A percentile compares a stretch with the other conserved stretches of the same genome.
These are phyloP conservation scores for Cornus florida DNA, from an alignment of 148 eudicot genomes.

Conservation along the genomic window DNA sequence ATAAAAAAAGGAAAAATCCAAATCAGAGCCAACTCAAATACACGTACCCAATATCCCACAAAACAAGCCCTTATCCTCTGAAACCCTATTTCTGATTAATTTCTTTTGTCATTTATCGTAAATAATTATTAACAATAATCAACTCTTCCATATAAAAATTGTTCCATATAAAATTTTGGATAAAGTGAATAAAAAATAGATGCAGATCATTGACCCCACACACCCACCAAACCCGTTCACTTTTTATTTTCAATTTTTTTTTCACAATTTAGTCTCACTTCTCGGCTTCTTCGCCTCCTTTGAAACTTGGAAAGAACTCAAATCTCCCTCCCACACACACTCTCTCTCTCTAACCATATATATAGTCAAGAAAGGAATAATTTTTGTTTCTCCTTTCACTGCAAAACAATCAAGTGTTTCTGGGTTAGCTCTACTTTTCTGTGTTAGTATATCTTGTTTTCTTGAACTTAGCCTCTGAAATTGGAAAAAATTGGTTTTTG, in stretches of 20 bases:
- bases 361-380: neutral
- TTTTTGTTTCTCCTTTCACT: neutral
- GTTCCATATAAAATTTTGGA: conserved; percentile 1
- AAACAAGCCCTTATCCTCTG: conserved; percentile 3
- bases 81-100: neutral
- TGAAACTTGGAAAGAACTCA: neutral
- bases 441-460: neutral
- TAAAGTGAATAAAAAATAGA: neutral
- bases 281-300: conserved; percentile 1
- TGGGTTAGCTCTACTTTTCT: neutral
- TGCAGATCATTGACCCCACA: conserved; percentile 5
- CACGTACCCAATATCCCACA: neutral
- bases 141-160: neutral
- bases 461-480: neutral
- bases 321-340: neutral
- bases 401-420: neutral
- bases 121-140: neutral
- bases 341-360: neutral
- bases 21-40: neutral
- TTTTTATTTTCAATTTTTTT: neutral
- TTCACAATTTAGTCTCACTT: neutral
- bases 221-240: neutral
- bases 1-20: neutral
- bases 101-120: neutral
- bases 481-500: neutral